A percentile compares a stretch with the other conserved stretches of the same genome.
These are phyloP conservation scores for Cubamyces lactineus DNA, from an alignment of 768 basidiomycete species.

Conservation along the genomic window DNA sequence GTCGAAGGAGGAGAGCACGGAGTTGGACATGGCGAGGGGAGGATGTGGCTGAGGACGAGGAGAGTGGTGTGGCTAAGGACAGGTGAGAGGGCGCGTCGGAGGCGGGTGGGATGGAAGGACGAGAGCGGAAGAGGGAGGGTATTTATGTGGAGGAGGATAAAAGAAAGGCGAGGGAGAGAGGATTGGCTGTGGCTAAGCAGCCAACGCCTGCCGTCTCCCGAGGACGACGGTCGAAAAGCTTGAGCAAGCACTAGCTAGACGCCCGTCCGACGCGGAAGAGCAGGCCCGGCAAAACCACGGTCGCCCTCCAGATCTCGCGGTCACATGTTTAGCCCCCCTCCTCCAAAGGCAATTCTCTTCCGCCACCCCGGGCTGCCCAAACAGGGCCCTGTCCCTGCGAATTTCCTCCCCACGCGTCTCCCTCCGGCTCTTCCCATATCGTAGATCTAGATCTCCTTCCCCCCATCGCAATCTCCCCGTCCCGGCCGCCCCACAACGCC, in stretches of 20 bases:
- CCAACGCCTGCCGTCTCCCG: no score
- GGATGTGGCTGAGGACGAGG: background rate
- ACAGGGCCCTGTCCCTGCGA: background rate
- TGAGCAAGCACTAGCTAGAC: no score
- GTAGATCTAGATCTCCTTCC: background rate
- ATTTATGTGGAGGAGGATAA: constrained; percentile 8
- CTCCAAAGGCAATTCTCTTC: background rate
- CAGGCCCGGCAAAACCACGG: constrained; percentile 23
- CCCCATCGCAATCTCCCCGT: constrained; percentile 13
- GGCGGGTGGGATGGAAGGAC: constrained; percentile 3
- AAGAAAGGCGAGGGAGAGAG: constrained; percentile 12
- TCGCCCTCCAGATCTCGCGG: constrained; percentile 4
- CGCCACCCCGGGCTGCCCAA: background rate
- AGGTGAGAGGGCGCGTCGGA: background rate
- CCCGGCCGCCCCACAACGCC: constrained; percentile 13
- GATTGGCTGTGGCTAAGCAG: background rate
- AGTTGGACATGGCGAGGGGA: constrained; percentile 32
- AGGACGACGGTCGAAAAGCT: no score
- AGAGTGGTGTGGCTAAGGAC: background rate
- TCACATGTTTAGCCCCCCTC: constrained; percentile 12
- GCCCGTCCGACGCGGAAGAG: constrained; percentile 7
- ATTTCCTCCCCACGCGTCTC: background rate
- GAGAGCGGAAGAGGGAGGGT: constrained; percentile 5
- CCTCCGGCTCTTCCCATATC: constrained; percentile 1
- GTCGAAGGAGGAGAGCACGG: constrained; percentile 51